phyloP scores from a whole-genome alignment of 441 rosid genomes.

The Eruca vesicaria region DNA sequence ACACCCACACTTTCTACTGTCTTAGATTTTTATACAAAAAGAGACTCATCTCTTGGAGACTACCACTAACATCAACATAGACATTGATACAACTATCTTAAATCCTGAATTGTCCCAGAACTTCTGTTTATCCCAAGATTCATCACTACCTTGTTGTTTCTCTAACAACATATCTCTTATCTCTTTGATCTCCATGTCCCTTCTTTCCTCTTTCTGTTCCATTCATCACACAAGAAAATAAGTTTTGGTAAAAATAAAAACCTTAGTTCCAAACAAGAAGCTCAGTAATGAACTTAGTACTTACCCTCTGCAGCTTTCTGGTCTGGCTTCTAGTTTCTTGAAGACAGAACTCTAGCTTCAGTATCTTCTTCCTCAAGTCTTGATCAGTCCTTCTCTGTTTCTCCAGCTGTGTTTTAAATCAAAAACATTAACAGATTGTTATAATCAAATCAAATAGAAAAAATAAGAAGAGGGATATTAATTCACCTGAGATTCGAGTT shows the following conservation, averaged over 20 bases:
- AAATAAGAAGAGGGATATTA: not conserved
- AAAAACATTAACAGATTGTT: not conserved
- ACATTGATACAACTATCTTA: slow-evolving; percentile 82
- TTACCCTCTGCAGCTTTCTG: slow-evolving; percentile 83
- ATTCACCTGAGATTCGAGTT: slow-evolving; percentile 78
- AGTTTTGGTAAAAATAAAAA: not conserved
- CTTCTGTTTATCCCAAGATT: slow-evolving; percentile 46
- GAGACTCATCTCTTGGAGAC: slow-evolving; percentile 62
- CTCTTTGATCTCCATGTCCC: slow-evolving; percentile 83
- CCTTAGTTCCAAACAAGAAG: not conserved
- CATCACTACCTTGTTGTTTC: slow-evolving; percentile 41
- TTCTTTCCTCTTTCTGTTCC: slow-evolving; percentile 74
- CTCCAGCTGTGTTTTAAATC: slow-evolving; percentile 57
- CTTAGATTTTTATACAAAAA: slow-evolving; percentile 10
- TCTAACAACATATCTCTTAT: slow-evolving; percentile 59
- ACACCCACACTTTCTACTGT: not conserved
- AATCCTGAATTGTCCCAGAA: slow-evolving; percentile 89
- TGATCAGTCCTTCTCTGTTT: slow-evolving; percentile 86
- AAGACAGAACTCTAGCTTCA: slow-evolving; percentile 91
- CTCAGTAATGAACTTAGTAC: not conserved
- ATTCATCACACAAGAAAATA: slow-evolving; percentile 7
- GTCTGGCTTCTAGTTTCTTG: slow-evolving; percentile 91
- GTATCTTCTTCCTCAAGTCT: slow-evolving; percentile 81
- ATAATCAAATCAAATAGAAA: too few relatives aligned
- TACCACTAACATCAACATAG: slow-evolving; percentile 80